These are phyloP conservation scores for Penicillium samsonianum DNA, from an alignment of 495 filamentous ascomycete genomes.

Conservation along the genomic window DNA sequence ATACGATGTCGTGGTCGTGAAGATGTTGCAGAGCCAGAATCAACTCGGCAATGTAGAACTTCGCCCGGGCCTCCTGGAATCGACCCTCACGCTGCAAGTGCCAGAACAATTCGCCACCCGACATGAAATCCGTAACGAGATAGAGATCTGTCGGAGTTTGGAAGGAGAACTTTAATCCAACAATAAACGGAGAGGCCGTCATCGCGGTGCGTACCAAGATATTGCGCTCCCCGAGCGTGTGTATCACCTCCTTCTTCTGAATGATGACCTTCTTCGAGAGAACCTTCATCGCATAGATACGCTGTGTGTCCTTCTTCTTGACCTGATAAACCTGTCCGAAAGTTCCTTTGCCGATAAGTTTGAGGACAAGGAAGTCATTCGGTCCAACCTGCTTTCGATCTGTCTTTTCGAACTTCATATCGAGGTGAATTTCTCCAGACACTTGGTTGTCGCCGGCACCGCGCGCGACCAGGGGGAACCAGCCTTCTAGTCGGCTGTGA, in stretches of 20 bases:
- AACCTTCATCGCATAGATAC: slow-evolving; percentile 99
- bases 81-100: slow-evolving; percentile 96
- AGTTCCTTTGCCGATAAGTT: slow-evolving; percentile 96
- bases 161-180: slow-evolving; percentile 98
- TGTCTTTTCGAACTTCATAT: slow-evolving; percentile 83
- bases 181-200: slow-evolving; percentile 95
- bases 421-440: slow-evolving; percentile 87
- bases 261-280: slow-evolving; percentile 99
- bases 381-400: slow-evolving; percentile 93
- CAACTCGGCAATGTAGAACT: slow-evolving; percentile 98
- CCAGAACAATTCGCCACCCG: slow-evolving; percentile 97
- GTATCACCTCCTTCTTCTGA: slow-evolving; percentile 98
- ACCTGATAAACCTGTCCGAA: slow-evolving; percentile 99
- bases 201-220: slow-evolving; percentile 95
- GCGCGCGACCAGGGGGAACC: slow-evolving; percentile 76
- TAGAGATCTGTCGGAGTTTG: slow-evolving; percentile 96
- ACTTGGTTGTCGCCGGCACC: slow-evolving; percentile 67
- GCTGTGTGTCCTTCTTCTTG: slow-evolving; percentile 93
- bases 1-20: slow-evolving; percentile 96
- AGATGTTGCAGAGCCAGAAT: slow-evolving; percentile 95
- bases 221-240: slow-evolving; percentile 95
- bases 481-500: slow-evolving; percentile 70
- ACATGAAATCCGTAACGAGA: slow-evolving; percentile 99
- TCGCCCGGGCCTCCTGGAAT: slow-evolving; percentile 91
- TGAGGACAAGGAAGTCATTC: slow-evolving; percentile 94